Evolutionary conservation across 2,329 filamentous ascomycete species (phyloP).

Genomic region (Zarea fungicola): DNA sequence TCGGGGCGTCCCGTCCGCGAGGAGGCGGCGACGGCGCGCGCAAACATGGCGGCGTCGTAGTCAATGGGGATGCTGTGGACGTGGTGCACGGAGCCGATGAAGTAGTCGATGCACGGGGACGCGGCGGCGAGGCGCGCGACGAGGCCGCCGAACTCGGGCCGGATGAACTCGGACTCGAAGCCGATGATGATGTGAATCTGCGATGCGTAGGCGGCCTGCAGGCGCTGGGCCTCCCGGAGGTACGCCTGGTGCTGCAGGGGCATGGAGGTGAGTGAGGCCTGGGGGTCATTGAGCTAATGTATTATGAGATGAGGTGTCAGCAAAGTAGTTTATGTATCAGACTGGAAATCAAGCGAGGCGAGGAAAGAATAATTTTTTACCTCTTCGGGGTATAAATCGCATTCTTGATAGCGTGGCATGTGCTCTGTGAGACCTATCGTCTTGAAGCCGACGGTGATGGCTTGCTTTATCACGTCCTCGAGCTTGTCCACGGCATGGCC

Average conservation of each 20-base stretch:
- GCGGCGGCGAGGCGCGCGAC: constrained; percentile 57
- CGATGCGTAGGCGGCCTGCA: constrained; percentile 63
- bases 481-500: constrained; percentile 81
- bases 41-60: constrained; percentile 67
- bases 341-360: no score
- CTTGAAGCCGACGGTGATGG: constrained; percentile 72
- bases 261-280: constrained; percentile 44
- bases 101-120: constrained; percentile 68
- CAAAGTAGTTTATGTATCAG: no score
- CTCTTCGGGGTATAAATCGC: constrained; percentile 92
- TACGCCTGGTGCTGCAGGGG: constrained; percentile 62
- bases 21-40: constrained; percentile 34
- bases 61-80: constrained; percentile 84
- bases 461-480: constrained; percentile 75
- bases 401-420: constrained; percentile 71
- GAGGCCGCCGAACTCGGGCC: constrained; percentile 53
- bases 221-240: constrained; percentile 65
- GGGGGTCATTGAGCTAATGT: constrained; percentile 46
- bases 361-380: constrained; percentile 32
- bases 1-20: constrained; percentile 8
- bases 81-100: constrained; percentile 91
- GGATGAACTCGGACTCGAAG: constrained; percentile 92
- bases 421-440: constrained; percentile 90
- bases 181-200: constrained; percentile 79
- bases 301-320: no score